Conservation (phyloP, 169 alveolate genomes). For the Amoebophrya sp. region DNA sequence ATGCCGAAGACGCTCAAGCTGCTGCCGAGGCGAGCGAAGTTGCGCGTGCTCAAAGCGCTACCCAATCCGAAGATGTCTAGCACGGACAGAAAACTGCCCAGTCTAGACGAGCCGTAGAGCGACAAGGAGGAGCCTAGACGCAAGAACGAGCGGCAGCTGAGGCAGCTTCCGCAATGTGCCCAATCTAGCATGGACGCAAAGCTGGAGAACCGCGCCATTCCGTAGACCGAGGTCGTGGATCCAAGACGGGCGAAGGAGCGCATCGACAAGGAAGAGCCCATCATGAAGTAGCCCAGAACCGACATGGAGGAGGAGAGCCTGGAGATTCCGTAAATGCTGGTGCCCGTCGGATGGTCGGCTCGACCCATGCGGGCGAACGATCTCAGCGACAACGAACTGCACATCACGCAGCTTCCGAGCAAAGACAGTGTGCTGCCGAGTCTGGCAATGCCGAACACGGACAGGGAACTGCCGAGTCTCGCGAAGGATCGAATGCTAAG, state of each 20-base stretch:
- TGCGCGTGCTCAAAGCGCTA: neutral
- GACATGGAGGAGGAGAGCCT: neutral
- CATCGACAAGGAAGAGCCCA: constrained; percentile 28
- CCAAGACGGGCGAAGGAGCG: constrained; percentile 37
- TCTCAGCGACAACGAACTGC: constrained; percentile 27
- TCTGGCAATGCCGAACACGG: neutral
- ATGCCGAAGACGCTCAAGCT: constrained; percentile 31
- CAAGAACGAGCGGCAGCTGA: constrained; percentile 27
- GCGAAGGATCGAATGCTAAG: neutral
- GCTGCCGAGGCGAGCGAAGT: constrained; percentile 28
- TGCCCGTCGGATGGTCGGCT: neutral
- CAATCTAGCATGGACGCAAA: neutral
- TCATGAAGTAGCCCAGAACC: constrained; percentile 27
- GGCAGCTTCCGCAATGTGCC: neutral
- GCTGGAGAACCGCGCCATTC: constrained; percentile 41
- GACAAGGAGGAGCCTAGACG: constrained; percentile 28
- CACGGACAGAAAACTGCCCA: constrained; percentile 25
- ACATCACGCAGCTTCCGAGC: neutral
- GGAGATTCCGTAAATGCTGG: constrained; percentile 14
- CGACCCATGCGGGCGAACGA: constrained; percentile 26
- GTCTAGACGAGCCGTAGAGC: constrained; percentile 37
- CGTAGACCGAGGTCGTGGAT: constrained; percentile 30
- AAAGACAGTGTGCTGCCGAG: neutral
- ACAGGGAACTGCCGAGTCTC: neutral
- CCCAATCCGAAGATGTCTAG: constrained; percentile 35